A percentile compares a stretch with the other conserved stretches of the same genome.
phyloP scores from a whole-genome alignment of 805 yeast species.

The Metschnikowia gelsemii region DNA sequence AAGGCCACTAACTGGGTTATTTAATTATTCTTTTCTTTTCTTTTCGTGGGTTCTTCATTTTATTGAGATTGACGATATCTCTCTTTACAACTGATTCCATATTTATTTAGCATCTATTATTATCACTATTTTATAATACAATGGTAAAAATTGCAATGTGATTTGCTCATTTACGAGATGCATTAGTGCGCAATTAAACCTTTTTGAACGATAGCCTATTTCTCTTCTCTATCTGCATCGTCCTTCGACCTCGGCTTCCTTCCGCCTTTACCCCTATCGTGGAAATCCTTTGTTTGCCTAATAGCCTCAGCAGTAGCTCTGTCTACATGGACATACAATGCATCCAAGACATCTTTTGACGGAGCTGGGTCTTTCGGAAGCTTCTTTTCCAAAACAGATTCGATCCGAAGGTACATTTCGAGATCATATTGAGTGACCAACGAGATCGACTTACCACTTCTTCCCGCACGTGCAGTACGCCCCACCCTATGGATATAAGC shows the following conservation, averaged over 20 bases:
- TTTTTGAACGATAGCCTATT: not conserved
- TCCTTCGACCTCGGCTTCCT: conserved; percentile 40
- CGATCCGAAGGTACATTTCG: conserved; percentile 84
- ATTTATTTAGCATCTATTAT: too few species aligned
- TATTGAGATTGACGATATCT: too few species aligned
- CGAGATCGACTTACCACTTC: conserved; percentile 83
- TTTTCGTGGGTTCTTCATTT: not conserved
- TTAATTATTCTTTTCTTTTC: not conserved
- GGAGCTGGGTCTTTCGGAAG: conserved; percentile 78
- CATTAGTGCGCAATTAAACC: not conserved
- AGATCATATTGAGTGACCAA: conserved; percentile 93
- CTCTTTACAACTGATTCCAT: not conserved
- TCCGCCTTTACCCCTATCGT: conserved; percentile 33
- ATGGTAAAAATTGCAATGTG: too few species aligned
- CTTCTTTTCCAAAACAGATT: conserved; percentile 78
- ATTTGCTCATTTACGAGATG: not conserved
- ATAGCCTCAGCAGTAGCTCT: conserved; percentile 90
- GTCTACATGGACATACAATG: conserved; percentile 83
- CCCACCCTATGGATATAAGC: conserved; percentile 89
- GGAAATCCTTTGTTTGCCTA: conserved; percentile 69
- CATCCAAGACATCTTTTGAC: conserved; percentile 70
- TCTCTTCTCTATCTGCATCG: conserved; percentile 31
- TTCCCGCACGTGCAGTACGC: conserved; percentile 93
- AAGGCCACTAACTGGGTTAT: not conserved
- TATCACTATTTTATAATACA: too few species aligned